Base-by-base conservation (phyloP, 129 eudicot genomes). In the Artemisia tridentata region DNA sequence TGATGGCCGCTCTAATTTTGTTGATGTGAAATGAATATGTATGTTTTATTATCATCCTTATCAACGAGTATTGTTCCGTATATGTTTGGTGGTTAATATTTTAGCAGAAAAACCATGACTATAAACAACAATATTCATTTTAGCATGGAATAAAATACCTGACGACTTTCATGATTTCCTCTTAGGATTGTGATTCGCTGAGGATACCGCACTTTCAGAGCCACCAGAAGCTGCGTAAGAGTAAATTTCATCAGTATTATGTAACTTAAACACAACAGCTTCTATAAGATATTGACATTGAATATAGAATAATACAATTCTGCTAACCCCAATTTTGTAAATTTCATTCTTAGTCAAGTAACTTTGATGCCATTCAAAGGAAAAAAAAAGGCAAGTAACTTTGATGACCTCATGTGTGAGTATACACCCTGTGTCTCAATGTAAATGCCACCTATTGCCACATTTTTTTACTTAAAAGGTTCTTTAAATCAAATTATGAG, bases 111-210 rank as follows among this genome's bases (percentile, higher is more conserved):
- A 38, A 38, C 2, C 45, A 38, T 38, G 45, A 38, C 11, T 38
- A 38, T 38, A 11, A 7, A 38, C 45, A 5, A 38, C 45, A 10
- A 7, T 38, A 7, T 38, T 38, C 0, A 7, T 38, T 38, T 38
- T 38, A 38, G 11, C 45, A 38, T 38, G 43, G 43, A 38, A 38
- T 38, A 38, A 38, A 38, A 27, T 60, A 60, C 65, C 65, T 23
- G 45, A 2, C 65, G 65, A 60, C 65, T 60, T 60, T 60, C 65
- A 60, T 60, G 65, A 25, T 60, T 60, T 60, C 65, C 65, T 27
- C 65, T 60, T 19, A 60, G 65, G 29, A 60, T 60, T 3, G 65
- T 60, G n/a, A 60, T 60, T 11, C 65, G 65, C 41, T 60, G 65
- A 11, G 65, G 65, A 60, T 60, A 60, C 2, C 45, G 65, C 65